Evolutionary conservation across 1,139 yeast genomes (phyloP).

Genomic region (Sugiyamaella xylanicola): DNA sequence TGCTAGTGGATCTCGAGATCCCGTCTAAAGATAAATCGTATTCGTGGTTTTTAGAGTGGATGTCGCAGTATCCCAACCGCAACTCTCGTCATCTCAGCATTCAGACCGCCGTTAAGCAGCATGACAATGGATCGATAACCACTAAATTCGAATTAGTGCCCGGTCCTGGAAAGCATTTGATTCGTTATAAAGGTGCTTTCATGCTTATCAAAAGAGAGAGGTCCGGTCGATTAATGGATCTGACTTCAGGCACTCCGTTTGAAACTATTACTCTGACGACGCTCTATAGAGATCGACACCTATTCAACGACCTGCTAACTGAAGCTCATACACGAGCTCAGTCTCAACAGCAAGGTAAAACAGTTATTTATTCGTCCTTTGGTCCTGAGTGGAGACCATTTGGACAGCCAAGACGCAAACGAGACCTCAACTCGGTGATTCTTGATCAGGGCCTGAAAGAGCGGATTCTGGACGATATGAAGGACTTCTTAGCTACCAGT

Average conservation of each 20-base stretch:
- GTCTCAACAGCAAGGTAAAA: slow-evolving; percentile 85
- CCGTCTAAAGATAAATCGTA: slow-evolving; percentile 94
- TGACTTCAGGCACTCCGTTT: slow-evolving; percentile 91
- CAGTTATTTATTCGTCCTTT: slow-evolving; percentile 91
- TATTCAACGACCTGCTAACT: slow-evolving; percentile 69
- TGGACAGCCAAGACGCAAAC: slow-evolving; percentile 91
- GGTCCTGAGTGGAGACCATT: slow-evolving; percentile 99
- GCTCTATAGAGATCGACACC: slow-evolving; percentile 71
- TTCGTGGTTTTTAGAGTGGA: slow-evolving; percentile 95
- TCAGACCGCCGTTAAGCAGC: slow-evolving; percentile 83
- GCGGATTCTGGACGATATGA: slow-evolving; percentile 65
- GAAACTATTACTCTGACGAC: slow-evolving; percentile 95
- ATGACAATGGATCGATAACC: slow-evolving; percentile 87
- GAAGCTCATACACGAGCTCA: slow-evolving; percentile 88
- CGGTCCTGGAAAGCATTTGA: slow-evolving; percentile 93
- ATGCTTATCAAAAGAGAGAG: slow-evolving; percentile 89
- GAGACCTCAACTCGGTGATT: slow-evolving; percentile 82
- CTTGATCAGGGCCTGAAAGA: slow-evolving; percentile 76
- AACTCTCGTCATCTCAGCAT: slow-evolving; percentile 85
- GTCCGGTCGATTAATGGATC: slow-evolving; percentile 83
- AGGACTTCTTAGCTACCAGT: slow-evolving; percentile 76
- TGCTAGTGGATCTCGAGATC: slow-evolving; percentile 89
- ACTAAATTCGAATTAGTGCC: slow-evolving; percentile 94
- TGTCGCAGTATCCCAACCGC: slow-evolving; percentile 72
- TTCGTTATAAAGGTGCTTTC: slow-evolving; percentile 82